phyloP scores from a whole-genome alignment of 352 stramenopile species.

The Phytopythium vexans region DNA sequence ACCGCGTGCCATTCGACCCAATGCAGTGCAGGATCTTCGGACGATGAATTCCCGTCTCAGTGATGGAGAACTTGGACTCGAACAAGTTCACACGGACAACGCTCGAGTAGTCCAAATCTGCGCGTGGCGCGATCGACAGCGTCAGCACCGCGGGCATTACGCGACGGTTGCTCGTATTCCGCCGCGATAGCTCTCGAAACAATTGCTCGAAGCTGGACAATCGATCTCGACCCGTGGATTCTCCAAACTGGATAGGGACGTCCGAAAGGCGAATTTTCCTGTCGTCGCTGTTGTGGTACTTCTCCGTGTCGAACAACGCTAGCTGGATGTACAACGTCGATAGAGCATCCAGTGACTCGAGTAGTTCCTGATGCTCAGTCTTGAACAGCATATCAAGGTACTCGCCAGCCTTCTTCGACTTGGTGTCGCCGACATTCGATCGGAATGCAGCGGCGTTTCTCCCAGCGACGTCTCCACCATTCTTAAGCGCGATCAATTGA shows the following conservation, averaged over 20 bases:
- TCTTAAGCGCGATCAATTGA: conserved; percentile 94
- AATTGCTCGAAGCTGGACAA: conserved; percentile 62
- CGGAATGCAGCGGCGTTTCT: conserved; percentile 77
- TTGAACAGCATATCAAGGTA: conserved; percentile 61
- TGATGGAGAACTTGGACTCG: conserved; percentile 91
- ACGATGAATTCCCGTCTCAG: conserved; percentile 93
- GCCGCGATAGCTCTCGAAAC: conserved; percentile 51
- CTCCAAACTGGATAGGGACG: conserved; percentile 33
- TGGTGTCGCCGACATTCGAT: conserved; percentile 76
- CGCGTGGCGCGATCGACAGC: conserved; percentile 49
- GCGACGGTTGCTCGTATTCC: conserved; percentile 22
- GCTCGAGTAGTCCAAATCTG: conserved; percentile 80
- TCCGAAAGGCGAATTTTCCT: conserved; percentile 77
- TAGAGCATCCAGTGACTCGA: conserved; percentile 76
- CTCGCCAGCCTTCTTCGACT: conserved; percentile 57
- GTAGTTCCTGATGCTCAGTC: conserved; percentile 46
- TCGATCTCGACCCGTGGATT: conserved; percentile 1
- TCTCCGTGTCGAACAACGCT: conserved; percentile 74
- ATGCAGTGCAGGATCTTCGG: conserved; percentile 98
- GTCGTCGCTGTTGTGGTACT: conserved; percentile 53
- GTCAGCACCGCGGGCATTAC: conserved; percentile 83
- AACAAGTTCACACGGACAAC: conserved; percentile 89
- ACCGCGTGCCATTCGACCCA: conserved; percentile 89
- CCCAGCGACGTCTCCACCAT: conserved; percentile 88
- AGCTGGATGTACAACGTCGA: conserved; percentile 77